Evolutionary conservation across 768 basidiomycete species (phyloP).

Genomic region (Cyathus striatus): DNA sequence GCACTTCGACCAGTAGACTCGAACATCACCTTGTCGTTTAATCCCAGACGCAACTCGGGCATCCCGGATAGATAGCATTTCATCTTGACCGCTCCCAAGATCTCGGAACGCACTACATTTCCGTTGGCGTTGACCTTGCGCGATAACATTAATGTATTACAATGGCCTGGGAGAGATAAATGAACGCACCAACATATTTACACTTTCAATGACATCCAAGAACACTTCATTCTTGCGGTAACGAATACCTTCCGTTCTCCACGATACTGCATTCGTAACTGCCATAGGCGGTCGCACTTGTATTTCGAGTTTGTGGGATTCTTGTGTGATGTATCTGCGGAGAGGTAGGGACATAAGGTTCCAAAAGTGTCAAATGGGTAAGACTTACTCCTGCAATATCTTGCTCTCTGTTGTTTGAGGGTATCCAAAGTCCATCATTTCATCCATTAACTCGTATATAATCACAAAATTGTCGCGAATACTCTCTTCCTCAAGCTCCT

Average conservation of each 20-base stretch:
- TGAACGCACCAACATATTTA: constrained; percentile 81
- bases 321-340: constrained; percentile 91
- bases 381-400: constrained; percentile 87
- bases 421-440: constrained; percentile 99
- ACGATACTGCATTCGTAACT: constrained; percentile 97
- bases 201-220: constrained; percentile 95
- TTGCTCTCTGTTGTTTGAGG: constrained; percentile 99
- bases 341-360: constrained; percentile 1
- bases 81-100: constrained; percentile 99
- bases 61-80: constrained; percentile 99
- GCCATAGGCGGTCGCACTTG: constrained; percentile 92
- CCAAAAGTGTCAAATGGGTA: background rate
- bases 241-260: constrained; percentile 95
- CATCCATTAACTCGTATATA: constrained; percentile 97
- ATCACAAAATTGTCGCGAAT: constrained; percentile 99
- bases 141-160: background rate
- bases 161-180: background rate
- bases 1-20: constrained; percentile 92
- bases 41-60: constrained; percentile 91
- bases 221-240: constrained; percentile 99
- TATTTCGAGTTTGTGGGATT: constrained; percentile 94
- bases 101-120: constrained; percentile 95
- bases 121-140: constrained; percentile 97
- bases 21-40: constrained; percentile 99
- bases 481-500: constrained; percentile 98